Percentiles rank a stretch among this genome's conserved stretches.
These are phyloP conservation scores for Trichopus zeylanicus DNA, from an alignment of 116 monocot species.

Conservation along the genomic window DNA sequence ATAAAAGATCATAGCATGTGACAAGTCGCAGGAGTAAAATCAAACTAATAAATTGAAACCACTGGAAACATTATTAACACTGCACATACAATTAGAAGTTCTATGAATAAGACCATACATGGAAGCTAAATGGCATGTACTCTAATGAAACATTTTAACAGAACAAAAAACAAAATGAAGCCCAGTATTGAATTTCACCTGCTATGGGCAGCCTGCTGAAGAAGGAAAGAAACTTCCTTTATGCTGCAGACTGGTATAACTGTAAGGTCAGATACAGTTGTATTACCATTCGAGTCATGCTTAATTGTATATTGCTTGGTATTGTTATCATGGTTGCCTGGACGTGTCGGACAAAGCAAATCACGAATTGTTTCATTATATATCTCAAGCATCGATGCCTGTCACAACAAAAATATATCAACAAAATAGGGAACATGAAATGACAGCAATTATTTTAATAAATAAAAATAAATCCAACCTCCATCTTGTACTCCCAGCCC, in stretches of 20 bases:
- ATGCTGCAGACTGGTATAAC: conserved; percentile 74
- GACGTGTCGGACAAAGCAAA: conserved; percentile 33
- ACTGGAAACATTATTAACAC: too few species aligned
- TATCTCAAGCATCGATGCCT: conserved; percentile 93
- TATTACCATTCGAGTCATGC: conserved; percentile 69
- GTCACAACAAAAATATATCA: too few species aligned
- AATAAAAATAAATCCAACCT: conserved; percentile 28
- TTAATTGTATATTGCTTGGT: conserved; percentile 69
- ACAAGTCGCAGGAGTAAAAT: too few species aligned
- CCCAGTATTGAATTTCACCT: conserved; percentile 31
- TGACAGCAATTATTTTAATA: neutral
- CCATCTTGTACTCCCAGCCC: conserved; percentile 92
- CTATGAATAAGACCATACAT: too few species aligned
- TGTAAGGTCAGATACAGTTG: conserved; percentile 64
- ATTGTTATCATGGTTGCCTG: conserved; percentile 22
- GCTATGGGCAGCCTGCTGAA: conserved; percentile 74
- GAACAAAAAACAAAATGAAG: neutral
- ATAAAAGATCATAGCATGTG: too few species aligned
- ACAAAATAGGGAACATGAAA: too few species aligned
- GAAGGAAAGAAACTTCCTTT: conserved; percentile 64
- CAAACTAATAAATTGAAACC: too few species aligned
- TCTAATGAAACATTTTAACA: too few species aligned
- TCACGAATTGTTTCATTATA: conserved; percentile 97
- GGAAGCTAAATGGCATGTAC: too few species aligned
- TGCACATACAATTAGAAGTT: too few species aligned